Evolutionary conservation across 2,329 filamentous ascomycete species (phyloP).

Genomic region (Ophiobolus disseminans): DNA sequence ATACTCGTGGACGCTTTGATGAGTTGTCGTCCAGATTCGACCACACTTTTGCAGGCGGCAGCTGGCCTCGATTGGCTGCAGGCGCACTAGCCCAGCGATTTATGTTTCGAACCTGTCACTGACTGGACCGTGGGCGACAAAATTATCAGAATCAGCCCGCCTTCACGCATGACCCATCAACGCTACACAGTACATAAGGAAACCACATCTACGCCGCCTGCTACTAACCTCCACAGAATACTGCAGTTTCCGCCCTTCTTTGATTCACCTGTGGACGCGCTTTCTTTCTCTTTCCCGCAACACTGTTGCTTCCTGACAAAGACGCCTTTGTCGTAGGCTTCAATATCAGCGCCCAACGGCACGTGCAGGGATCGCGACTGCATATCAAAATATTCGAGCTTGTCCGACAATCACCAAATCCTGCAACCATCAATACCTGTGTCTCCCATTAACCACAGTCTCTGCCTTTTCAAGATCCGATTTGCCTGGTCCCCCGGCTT

Average conservation of each 20-base stretch:
- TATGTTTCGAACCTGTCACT: conserved; percentile 46
- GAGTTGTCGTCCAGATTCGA: conserved; percentile 47
- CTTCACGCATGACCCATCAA: conserved; percentile 47
- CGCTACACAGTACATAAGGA: conserved; percentile 42
- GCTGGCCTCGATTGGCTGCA: conserved; percentile 38
- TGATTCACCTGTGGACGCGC: conserved; percentile 1
- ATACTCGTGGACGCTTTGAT: conserved; percentile 46
- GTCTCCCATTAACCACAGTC: conserved; percentile 25
- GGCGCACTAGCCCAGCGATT: conserved; percentile 39
- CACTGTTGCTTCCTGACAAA: conserved; percentile 21
- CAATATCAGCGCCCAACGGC: conserved; percentile 34
- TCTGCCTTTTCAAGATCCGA: background rate
- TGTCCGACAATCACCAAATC: conserved; percentile 14
- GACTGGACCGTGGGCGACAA: conserved; percentile 41
- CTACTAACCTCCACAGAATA: conserved; percentile 6
- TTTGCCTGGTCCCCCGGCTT: conserved; percentile 10
- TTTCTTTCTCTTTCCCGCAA: conserved; percentile 16
- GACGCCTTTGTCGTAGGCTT: conserved; percentile 25
- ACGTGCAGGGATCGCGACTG: conserved; percentile 19
- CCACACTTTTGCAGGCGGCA: conserved; percentile 34
- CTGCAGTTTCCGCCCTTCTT: background rate
- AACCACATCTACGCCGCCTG: conserved; percentile 26
- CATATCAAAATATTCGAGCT: conserved; percentile 13
- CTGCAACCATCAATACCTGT: conserved; percentile 15
- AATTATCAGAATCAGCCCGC: conserved; percentile 42